A percentile compares a stretch with the other conserved stretches of the same genome.
phyloP scores from a whole-genome alignment of 352 stramenopile species.

The Phytophthora agathidicida region DNA sequence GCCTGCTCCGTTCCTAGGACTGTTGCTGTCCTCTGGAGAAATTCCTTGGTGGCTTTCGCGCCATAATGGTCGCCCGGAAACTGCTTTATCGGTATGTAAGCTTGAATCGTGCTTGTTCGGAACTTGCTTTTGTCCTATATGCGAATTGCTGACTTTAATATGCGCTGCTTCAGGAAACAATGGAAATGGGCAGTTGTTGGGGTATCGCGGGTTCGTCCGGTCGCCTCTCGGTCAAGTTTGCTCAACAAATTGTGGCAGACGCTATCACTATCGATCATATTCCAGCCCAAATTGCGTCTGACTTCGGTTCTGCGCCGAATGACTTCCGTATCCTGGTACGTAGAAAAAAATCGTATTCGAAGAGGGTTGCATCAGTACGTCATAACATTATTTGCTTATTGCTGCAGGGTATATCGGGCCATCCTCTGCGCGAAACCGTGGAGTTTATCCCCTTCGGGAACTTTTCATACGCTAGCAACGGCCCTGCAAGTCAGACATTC shows the following conservation, averaged over 20 bases:
- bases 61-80: slow-evolving; percentile 78
- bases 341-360: neutral
- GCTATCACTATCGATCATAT: slow-evolving; percentile 86
- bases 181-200: slow-evolving; percentile 88
- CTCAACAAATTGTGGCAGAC: slow-evolving; percentile 64
- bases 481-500: slow-evolving; percentile 69
- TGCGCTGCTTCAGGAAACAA: slow-evolving; percentile 60
- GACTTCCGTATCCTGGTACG: slow-evolving; percentile 69
- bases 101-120: neutral
- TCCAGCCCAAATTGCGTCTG: slow-evolving; percentile 61
- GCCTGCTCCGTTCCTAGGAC: slow-evolving; percentile 41
- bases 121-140: neutral
- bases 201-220: slow-evolving; percentile 58
- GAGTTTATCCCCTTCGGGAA: slow-evolving; percentile 71
- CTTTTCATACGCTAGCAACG: slow-evolving; percentile 69
- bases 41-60: slow-evolving; percentile 79
- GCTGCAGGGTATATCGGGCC: slow-evolving; percentile 48
- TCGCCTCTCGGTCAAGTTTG: slow-evolving; percentile 79
- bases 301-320: slow-evolving; percentile 74
- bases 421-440: slow-evolving; percentile 48
- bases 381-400: slow-evolving; percentile 9
- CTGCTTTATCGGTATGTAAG: slow-evolving; percentile 68
- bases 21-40: slow-evolving; percentile 52
- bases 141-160: slow-evolving; percentile 1
- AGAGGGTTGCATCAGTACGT: neutral